These are phyloP conservation scores for Croton laevigatus DNA, from an alignment of 441 rosid genomes.

Conservation along the genomic window DNA sequence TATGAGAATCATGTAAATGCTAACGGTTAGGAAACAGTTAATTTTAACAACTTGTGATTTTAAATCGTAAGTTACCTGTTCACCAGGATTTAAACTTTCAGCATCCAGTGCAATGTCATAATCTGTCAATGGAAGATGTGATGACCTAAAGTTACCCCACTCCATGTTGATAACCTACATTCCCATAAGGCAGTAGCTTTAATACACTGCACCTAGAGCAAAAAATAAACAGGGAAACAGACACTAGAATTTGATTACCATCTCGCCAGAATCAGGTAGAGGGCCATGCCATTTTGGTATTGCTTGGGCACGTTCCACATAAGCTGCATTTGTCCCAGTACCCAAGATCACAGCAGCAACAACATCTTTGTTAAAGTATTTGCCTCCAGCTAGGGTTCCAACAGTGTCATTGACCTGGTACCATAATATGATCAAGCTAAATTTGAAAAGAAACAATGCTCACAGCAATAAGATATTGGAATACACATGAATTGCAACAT, in stretches of 20 bases:
- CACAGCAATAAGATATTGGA: neutral
- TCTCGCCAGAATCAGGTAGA: constrained; percentile 83
- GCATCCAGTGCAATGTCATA: constrained; percentile 56
- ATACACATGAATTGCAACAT: neutral
- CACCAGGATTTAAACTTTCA: constrained; percentile 70
- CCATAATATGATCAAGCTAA: neutral
- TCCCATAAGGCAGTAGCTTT: constrained; percentile 5
- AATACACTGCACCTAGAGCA: neutral
- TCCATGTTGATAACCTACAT: constrained; percentile 82
- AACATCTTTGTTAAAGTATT: constrained; percentile 68
- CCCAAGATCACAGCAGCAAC: constrained; percentile 85
- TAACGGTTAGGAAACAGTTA: neutral
- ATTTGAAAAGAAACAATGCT: neutral
- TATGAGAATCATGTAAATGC: constrained; percentile 19
- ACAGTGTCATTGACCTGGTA: constrained; percentile 92
- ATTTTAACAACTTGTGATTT: neutral
- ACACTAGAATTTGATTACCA: constrained; percentile 43
- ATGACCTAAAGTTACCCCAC: constrained; percentile 79
- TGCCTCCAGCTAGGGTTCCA: constrained; percentile 95
- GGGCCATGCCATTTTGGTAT: constrained; percentile 94
- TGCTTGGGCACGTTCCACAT: constrained; percentile 77
- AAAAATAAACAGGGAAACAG: constrained; percentile 6
- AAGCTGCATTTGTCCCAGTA: constrained; percentile 94
- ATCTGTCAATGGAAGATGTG: constrained; percentile 72
- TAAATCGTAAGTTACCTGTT: constrained; percentile 44